These are phyloP conservation scores for Irpex rosettiformis DNA, from an alignment of 1,284 basidiomycete species.

Conservation along the genomic window DNA sequence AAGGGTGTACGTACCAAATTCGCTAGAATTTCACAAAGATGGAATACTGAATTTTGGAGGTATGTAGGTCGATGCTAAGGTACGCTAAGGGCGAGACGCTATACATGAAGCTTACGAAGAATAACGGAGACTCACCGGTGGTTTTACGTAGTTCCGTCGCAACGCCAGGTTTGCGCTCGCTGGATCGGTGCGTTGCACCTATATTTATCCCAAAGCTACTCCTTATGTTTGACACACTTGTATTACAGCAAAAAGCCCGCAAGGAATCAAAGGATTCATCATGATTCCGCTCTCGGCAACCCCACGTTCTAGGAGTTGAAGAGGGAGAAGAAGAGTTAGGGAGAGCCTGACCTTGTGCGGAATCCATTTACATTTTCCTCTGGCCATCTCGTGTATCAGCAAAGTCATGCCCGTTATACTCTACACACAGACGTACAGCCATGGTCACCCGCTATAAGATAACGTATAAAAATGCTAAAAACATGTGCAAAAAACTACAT, in stretches of 20 bases:
- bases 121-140: constrained; percentile 5
- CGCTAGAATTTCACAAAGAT: constrained; percentile 2
- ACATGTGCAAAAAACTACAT: constrained; percentile 20
- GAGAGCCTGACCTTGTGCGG: constrained; percentile 1
- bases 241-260: constrained; percentile 60
- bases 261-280: constrained; percentile 49
- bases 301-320: not conserved
- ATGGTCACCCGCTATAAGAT: constrained; percentile 27
- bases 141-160: constrained; percentile 70
- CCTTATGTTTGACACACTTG: constrained; percentile 6
- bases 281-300: constrained; percentile 27
- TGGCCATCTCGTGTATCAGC: constrained; percentile 20
- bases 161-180: constrained; percentile 76
- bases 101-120: not conserved
- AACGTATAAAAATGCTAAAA: constrained; percentile 30
- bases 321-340: not conserved
- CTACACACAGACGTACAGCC: constrained; percentile 15
- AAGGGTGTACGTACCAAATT: constrained; percentile 76
- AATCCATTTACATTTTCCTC: no score
- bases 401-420: constrained; percentile 25
- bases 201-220: constrained; percentile 3
- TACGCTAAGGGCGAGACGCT: constrained; percentile 30
- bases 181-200: constrained; percentile 64
- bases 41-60: constrained; percentile 10
- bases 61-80: constrained; percentile 83